A percentile compares a stretch with the other conserved stretches of the same genome.
Evolutionary conservation across 1,139 yeast species (phyloP).

Genomic region (Pichia sp.): DNA sequence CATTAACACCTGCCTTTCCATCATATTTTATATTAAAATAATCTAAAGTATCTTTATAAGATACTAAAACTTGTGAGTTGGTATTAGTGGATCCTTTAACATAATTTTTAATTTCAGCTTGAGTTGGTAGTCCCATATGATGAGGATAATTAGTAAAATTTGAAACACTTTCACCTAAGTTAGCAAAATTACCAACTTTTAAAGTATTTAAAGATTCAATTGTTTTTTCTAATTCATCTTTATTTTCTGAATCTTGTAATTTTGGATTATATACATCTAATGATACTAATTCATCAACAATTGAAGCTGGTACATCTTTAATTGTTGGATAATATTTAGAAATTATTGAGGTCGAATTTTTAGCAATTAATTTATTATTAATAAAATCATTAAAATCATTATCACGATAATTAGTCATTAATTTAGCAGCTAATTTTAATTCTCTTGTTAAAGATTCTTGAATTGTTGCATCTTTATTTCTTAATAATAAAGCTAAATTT

Average conservation of each 20-base stretch:
- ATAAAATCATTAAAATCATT: slow-evolving; percentile 75
- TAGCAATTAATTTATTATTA: slow-evolving; percentile 53
- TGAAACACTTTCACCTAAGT: slow-evolving; percentile 33
- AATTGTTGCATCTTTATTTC: slow-evolving; percentile 55
- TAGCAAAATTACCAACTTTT: slow-evolving; percentile 31
- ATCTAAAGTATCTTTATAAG: slow-evolving; percentile 56
- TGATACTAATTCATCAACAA: slow-evolving; percentile 25
- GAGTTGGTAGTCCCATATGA: slow-evolving; percentile 70
- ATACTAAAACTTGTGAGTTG: slow-evolving; percentile 52
- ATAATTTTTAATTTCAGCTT: slow-evolving; percentile 48
- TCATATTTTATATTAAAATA: slow-evolving; percentile 49
- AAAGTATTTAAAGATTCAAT: slow-evolving; percentile 26
- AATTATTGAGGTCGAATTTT: slow-evolving; percentile 21
- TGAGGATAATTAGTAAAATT: slow-evolving; percentile 65
- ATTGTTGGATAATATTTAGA: slow-evolving; percentile 30
- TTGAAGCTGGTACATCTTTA: slow-evolving; percentile 30
- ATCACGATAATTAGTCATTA: slow-evolving; percentile 55
- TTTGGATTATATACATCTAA: slow-evolving; percentile 24
- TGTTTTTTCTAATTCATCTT: slow-evolving; percentile 17
- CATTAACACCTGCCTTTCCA: slow-evolving; percentile 58
- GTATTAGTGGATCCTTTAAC: slow-evolving; percentile 52
- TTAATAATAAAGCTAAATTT: slow-evolving; percentile 62
- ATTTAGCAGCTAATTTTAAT: slow-evolving; percentile 68
- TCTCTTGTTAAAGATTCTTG: slow-evolving; percentile 67
- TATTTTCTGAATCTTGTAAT: slow-evolving; percentile 5